These are phyloP conservation scores for Saccharomycopsis babjevae DNA, from an alignment of 805 yeast species.

Conservation along the genomic window DNA sequence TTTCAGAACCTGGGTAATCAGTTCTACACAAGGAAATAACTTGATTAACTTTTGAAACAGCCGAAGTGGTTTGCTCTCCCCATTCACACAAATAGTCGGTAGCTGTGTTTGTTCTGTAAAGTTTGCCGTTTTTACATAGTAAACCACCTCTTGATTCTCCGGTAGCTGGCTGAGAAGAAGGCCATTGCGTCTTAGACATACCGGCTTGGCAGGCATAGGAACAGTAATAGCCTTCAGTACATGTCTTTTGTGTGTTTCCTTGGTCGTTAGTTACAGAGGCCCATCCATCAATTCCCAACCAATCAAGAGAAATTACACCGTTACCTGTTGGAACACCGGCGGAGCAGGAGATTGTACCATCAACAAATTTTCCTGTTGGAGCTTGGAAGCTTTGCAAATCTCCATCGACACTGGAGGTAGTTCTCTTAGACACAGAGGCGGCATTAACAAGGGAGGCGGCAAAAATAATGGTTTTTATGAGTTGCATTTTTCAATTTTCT, in stretches of 20 bases:
- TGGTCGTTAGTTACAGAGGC: slow-evolving; percentile 54
- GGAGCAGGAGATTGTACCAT: slow-evolving; percentile 59
- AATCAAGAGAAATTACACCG: slow-evolving; percentile 71
- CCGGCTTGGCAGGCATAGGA: slow-evolving; percentile 98
- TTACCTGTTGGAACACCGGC: slow-evolving; percentile 60
- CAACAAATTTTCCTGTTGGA: slow-evolving; percentile 54
- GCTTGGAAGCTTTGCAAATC: slow-evolving; percentile 45
- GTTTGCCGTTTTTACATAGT: slow-evolving; percentile 68
- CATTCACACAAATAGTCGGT: slow-evolving; percentile 70
- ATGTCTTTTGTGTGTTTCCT: slow-evolving; percentile 54
- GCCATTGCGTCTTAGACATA: slow-evolving; percentile 99
- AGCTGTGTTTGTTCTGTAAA: slow-evolving; percentile 68
- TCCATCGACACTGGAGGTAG: slow-evolving; percentile 32
- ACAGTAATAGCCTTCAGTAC: slow-evolving; percentile 88
- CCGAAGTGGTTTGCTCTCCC: slow-evolving; percentile 50
- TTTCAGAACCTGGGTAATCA: slow-evolving; percentile 98
- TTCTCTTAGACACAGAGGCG: slow-evolving; percentile 19
- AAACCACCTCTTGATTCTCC: slow-evolving; percentile 96
- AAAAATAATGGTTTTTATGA: not conserved
- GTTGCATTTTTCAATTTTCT: not conserved
- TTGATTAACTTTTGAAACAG: slow-evolving; percentile 44
- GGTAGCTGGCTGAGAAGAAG: slow-evolving; percentile 69
- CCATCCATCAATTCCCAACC: slow-evolving; percentile 74
- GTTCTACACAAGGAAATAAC: slow-evolving; percentile 92
- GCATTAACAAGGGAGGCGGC: slow-evolving; percentile 6